Percentiles rank a stretch among this genome's conserved stretches.
Evolutionary conservation across 2,329 filamentous ascomycete genomes (phyloP).

Genomic region (Lecanicillium sp.): DNA sequence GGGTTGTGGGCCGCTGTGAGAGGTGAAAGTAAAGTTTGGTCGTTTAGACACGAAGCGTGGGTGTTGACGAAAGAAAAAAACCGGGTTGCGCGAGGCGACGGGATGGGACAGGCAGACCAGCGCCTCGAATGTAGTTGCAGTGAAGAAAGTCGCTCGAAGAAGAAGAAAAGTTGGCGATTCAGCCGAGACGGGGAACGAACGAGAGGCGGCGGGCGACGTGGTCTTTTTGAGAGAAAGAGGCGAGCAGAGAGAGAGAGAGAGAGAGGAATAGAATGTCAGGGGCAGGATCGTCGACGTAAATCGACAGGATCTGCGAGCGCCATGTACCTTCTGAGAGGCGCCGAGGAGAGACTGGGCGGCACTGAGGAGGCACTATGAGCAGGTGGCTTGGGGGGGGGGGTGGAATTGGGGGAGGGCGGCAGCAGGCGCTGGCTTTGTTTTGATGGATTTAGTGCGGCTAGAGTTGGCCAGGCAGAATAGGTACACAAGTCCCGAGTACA

Average conservation of each 20-base stretch:
- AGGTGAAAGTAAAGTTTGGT: too few species aligned
- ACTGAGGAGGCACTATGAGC: too few species aligned
- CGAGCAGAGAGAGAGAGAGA: too few species aligned
- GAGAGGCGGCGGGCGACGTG: not conserved
- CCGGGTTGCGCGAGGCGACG: not conserved
- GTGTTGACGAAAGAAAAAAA: not conserved
- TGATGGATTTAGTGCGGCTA: too few species aligned
- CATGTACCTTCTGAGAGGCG: conserved; percentile 2
- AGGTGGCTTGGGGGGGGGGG: too few species aligned
- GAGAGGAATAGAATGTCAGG: conserved; percentile 9
- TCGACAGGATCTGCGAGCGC: conserved; percentile 9
- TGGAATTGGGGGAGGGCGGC: too few species aligned
- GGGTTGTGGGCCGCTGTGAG: too few species aligned
- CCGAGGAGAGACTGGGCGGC: too few species aligned
- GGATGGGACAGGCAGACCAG: not conserved
- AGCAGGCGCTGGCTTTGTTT: too few species aligned
- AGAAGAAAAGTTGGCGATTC: too few species aligned
- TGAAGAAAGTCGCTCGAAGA: not conserved
- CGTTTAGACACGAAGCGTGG: not conserved
- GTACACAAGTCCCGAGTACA: too few species aligned
- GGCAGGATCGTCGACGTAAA: conserved; percentile 9
- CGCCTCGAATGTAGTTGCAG: not conserved
- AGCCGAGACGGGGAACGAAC: not conserved
- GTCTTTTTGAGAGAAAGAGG: not conserved
- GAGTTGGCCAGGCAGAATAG: too few species aligned